Percentiles rank a stretch among this genome's conserved stretches.
phyloP scores from a whole-genome alignment of 176 grass and related monocot species.

The Lolium multiflorum region DNA sequence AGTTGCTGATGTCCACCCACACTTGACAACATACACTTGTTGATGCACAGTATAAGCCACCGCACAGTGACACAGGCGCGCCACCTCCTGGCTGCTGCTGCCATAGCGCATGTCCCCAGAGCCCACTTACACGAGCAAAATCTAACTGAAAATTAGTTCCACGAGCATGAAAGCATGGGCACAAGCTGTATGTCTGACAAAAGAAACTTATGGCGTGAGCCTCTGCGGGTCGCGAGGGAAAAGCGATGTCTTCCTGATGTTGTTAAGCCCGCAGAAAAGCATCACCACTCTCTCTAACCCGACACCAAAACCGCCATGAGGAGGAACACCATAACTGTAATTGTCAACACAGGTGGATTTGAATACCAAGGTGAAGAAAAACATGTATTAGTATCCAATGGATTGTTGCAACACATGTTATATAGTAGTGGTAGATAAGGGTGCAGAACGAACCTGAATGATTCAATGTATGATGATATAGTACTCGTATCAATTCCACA shows the following conservation, averaged over 20 bases:
- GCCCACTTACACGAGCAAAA: neutral
- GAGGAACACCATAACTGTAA: conserved; percentile 62
- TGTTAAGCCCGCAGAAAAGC: conserved; percentile 81
- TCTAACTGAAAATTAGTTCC: neutral
- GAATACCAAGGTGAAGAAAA: neutral
- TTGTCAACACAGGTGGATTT: neutral
- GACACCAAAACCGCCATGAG: conserved; percentile 68
- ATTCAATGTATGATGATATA: conserved; percentile 80
- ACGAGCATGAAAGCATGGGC: no score
- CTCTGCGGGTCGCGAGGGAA: conserved; percentile 81
- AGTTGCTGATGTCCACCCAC: neutral
- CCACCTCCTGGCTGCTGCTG: neutral
- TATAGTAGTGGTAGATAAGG: neutral
- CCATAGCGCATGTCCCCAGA: neutral
- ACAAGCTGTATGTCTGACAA: neutral
- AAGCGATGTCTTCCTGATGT: conserved; percentile 81
- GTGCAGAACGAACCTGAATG: conserved; percentile 62
- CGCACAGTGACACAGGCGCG: no score
- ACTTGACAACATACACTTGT: neutral
- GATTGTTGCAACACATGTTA: no score
- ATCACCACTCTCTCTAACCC: conserved; percentile 70
- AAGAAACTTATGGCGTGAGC: conserved; percentile 57
- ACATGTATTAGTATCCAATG: no score
- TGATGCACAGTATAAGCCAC: neutral
- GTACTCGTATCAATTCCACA: conserved; percentile 88